Conservation (phyloP, 805 yeast species). For the Yamadazyma paraphyllophila region DNA sequence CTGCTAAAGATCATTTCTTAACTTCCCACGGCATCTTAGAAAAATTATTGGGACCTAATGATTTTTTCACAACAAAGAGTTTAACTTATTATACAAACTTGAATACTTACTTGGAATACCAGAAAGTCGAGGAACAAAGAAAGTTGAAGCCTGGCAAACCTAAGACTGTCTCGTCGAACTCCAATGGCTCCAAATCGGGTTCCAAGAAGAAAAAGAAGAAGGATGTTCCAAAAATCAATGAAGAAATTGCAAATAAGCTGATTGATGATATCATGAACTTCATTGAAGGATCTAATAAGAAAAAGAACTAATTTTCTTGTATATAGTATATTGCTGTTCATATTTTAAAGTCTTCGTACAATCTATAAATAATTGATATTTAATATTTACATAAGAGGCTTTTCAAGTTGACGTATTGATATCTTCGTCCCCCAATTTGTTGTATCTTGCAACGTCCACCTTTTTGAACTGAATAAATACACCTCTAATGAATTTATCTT, state of each 20-base stretch:
- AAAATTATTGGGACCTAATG: constrained; percentile 62
- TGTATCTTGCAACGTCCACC: constrained; percentile 3
- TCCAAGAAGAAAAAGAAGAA: constrained; percentile 11
- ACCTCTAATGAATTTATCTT: constrained; percentile 44
- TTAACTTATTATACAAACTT: constrained; percentile 62
- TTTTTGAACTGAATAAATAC: constrained; percentile 21
- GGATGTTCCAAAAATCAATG: constrained; percentile 8
- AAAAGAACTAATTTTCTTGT: constrained; percentile 2
- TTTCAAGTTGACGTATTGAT: constrained; percentile 2
- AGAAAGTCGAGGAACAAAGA: constrained; percentile 31
- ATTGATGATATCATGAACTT: constrained; percentile 71
- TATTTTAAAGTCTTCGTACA: background rate
- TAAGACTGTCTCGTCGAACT: constrained; percentile 4
- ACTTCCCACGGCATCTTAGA: constrained; percentile 58
- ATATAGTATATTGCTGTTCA: background rate
- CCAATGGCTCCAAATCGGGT: constrained; percentile 12
- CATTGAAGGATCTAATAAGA: constrained; percentile 52
- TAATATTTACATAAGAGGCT: background rate
- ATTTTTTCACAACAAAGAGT: constrained; percentile 65
- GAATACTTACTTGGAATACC: constrained; percentile 44
- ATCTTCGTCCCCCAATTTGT: constrained; percentile 5
- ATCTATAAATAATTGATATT: background rate
- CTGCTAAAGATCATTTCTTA: constrained; percentile 55
- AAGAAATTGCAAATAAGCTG: constrained; percentile 56
- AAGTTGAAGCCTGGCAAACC: constrained; percentile 9